Conservation (phyloP, 768 basidiomycete genomes). For the Boletus rubroflammeus region DNA sequence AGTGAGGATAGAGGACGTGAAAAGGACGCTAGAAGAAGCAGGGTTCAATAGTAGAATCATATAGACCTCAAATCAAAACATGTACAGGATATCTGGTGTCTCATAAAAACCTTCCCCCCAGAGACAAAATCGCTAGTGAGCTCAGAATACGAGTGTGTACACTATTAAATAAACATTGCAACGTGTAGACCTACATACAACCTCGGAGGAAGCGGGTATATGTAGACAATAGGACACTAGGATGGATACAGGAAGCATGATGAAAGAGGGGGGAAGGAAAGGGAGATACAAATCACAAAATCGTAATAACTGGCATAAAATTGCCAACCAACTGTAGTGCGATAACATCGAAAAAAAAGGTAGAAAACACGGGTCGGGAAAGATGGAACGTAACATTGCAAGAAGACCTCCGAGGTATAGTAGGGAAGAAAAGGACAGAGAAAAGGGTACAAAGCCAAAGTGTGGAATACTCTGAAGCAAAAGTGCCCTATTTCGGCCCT, state of each 20-base stretch:
- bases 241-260: slow-evolving; percentile 33
- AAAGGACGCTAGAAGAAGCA: slow-evolving; percentile 47
- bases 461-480: slow-evolving; percentile 4
- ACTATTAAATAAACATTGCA: slow-evolving; percentile 29
- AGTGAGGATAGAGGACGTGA: slow-evolving; percentile 81
- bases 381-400: slow-evolving; percentile 2
- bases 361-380: not conserved
- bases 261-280: not conserved
- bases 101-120: not conserved
- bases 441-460: slow-evolving; percentile 3
- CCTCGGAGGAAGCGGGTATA: slow-evolving; percentile 29
- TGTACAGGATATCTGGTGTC: not conserved
- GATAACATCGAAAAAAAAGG: not conserved
- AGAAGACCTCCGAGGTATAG: slow-evolving; percentile 5
- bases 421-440: slow-evolving; percentile 4
- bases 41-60: slow-evolving; percentile 47
- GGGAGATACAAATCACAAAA: slow-evolving; percentile 9
- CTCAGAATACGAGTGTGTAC: slow-evolving; percentile 26
- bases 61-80: slow-evolving; percentile 6
- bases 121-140: too few relatives aligned
- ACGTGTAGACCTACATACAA: slow-evolving; percentile 34
- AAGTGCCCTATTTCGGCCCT: slow-evolving; percentile 40
- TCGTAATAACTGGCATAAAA: not conserved
- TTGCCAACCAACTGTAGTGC: slow-evolving; percentile 1
- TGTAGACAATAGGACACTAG: slow-evolving; percentile 31